phyloP scores from a whole-genome alignment of 2,329 filamentous ascomycete species.

The Colletotrichum musicola region DNA sequence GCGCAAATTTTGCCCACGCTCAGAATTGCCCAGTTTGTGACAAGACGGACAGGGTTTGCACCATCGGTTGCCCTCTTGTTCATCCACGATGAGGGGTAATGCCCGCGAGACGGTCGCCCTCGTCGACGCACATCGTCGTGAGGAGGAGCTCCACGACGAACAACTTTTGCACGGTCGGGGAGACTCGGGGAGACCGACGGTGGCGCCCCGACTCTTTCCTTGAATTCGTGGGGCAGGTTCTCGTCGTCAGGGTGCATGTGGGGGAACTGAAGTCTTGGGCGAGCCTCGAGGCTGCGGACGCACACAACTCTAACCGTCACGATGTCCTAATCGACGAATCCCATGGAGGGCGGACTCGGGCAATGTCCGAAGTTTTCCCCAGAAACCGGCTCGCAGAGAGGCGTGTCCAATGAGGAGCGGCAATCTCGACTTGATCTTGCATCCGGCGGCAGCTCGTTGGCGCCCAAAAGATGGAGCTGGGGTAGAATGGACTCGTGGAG shows the following conservation, averaged over 20 bases:
- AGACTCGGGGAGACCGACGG: constrained; percentile 25
- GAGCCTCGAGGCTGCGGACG: constrained; percentile 29
- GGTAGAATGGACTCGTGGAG: constrained; percentile 22
- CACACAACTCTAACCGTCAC: constrained; percentile 30
- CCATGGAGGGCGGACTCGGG: constrained; percentile 24
- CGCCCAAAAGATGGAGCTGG: constrained; percentile 30
- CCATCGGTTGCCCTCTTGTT: not conserved
- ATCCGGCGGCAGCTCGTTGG: constrained; percentile 33
- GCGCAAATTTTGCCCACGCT: not conserved
- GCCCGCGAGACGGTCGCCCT: not conserved
- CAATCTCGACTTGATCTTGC: constrained; percentile 31
- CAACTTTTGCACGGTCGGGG: constrained; percentile 9
- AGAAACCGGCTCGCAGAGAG: constrained; percentile 11
- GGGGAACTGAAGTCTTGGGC: constrained; percentile 26
- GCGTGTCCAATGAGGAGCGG: constrained; percentile 11
- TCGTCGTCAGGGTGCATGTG: constrained; percentile 15
- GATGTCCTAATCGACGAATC: constrained; percentile 14
- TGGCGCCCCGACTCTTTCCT: constrained; percentile 17
- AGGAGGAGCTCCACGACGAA: constrained; percentile 23
- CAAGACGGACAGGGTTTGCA: not conserved
- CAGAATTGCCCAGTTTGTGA: not conserved
- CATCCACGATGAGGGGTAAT: not conserved
- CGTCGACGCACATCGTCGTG: not conserved
- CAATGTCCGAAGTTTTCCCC: constrained; percentile 34
- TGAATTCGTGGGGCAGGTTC: constrained; percentile 8